These are phyloP conservation scores for Hypoxylon cercidicola DNA, from an alignment of 495 filamentous ascomycete genomes.

Conservation along the genomic window DNA sequence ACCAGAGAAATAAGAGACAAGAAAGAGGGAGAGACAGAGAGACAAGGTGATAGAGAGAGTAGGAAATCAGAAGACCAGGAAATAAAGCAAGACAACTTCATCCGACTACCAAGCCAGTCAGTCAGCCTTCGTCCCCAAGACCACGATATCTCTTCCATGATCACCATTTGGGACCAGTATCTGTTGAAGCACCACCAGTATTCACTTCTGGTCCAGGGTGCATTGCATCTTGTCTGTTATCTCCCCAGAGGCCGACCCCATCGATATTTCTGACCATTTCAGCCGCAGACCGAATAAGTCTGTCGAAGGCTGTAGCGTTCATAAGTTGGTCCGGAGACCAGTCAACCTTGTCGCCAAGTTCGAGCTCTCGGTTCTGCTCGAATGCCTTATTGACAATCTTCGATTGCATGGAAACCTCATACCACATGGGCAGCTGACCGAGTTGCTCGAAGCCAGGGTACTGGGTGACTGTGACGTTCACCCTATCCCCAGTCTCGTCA, in stretches of 20 bases:
- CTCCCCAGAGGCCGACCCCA: conserved; percentile 44
- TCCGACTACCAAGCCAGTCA: no score
- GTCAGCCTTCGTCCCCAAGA: no score
- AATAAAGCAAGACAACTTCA: no score
- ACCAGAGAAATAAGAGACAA: no score
- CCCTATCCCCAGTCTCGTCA: neutral
- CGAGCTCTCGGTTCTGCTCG: conserved; percentile 50
- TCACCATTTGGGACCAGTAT: no score
- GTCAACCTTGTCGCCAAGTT: conserved; percentile 51
- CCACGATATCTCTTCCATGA: no score
- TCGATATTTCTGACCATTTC: conserved; percentile 50
- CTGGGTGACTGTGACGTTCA: neutral
- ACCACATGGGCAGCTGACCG: conserved; percentile 48
- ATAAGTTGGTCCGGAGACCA: conserved; percentile 49
- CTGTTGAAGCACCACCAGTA: no score
- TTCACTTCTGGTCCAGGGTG: no score
- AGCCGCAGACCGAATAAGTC: conserved; percentile 45
- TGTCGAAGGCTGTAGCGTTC: conserved; percentile 32
- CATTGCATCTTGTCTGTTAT: conserved; percentile 37
- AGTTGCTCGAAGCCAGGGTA: conserved; percentile 5
- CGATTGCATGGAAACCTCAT: conserved; percentile 53
- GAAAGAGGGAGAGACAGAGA: no score
- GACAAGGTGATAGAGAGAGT: no score
- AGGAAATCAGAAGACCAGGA: no score
- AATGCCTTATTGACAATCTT: conserved; percentile 41